Evolutionary conservation across 2,329 filamentous ascomycete species (phyloP), one percentile per base, ranked within the genome.

Genomic region (Arachnomyces sp.): DNA sequence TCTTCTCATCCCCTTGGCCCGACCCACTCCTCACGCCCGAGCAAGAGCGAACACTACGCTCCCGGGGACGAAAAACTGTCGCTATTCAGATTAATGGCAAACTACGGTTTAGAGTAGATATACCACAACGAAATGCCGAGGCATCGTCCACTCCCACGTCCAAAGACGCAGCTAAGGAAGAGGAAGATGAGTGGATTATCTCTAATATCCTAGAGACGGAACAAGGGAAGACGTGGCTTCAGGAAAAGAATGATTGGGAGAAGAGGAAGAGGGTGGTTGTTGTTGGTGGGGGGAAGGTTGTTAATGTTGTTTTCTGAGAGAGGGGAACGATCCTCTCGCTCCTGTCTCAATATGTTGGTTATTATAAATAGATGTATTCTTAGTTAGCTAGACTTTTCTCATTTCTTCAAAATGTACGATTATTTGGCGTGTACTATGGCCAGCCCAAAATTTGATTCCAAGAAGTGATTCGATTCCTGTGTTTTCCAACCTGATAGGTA

Each of bases 41-140:
- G 17, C 56, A 67, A 45, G 58, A 54, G 11, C 71, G 35, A 50
- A 71, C 40, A 56, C 68, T 48, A 54, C 74, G 48, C 59, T 81
- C 49, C 64, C 73, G 51, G 62, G 71, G 39, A 61, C 71, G 37
- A 57, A 70, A 47, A 67, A 62, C 47, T 63, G 73, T 57, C 4
- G 81, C 81, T 0, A 79, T 94, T 12, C 82, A 88, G 54, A 64
- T 93, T 45, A 87, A 93, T 54, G 86, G 87, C n/a, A 88, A 82
- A 59, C 61, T 84, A 47, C 78, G 77, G 29, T 81, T 81, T 46
- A 76, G 76, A 1, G 72, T 82, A n/a, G 68, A 79, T 2, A 77
- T 92, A 16, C 70, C 76, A 1, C 69, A 70, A 18, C 66, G 71
- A 32, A 59, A 71, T 3, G 53, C 55, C 0, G 59, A 59, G 1